Conservation (phyloP, 2,329 filamentous ascomycete genomes). For the Neopestalotiopsis sp. region DNA sequence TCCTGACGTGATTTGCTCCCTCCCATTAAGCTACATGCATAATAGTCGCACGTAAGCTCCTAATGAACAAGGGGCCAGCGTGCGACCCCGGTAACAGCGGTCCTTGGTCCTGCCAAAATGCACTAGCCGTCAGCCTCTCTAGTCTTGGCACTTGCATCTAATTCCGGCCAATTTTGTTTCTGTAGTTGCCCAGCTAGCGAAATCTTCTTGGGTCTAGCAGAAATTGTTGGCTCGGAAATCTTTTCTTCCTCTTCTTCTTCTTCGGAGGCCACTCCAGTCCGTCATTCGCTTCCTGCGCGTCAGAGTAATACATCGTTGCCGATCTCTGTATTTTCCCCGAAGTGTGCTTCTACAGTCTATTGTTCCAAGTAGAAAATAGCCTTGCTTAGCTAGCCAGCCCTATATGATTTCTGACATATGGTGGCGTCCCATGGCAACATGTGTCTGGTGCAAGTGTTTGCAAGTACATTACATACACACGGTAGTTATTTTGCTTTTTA, state of each 20-base stretch:
- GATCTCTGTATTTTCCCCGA: background rate
- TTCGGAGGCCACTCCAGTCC: background rate
- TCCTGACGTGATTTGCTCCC: conserved; percentile 1
- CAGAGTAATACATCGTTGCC: background rate
- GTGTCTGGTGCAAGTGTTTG: no score
- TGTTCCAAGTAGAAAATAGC: background rate
- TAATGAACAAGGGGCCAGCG: background rate
- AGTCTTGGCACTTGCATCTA: background rate
- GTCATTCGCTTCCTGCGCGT: background rate
- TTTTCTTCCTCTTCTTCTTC: background rate
- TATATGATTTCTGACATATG: background rate
- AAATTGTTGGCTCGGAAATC: background rate
- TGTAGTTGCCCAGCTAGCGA: conserved; percentile 1
- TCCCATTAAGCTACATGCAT: conserved; percentile 4
- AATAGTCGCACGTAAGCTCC: background rate
- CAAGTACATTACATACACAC: no score
- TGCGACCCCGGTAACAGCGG: background rate
- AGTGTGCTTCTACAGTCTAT: background rate
- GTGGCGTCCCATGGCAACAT: background rate
- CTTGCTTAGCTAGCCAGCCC: background rate
- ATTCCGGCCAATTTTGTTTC: background rate
- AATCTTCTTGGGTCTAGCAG: background rate
- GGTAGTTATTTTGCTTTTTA: background rate
- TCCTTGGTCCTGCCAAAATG: background rate
- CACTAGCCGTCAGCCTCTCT: background rate